phyloP scores from a whole-genome alignment of 1,284 basidiomycete species.

The Pterulicium gracile region DNA sequence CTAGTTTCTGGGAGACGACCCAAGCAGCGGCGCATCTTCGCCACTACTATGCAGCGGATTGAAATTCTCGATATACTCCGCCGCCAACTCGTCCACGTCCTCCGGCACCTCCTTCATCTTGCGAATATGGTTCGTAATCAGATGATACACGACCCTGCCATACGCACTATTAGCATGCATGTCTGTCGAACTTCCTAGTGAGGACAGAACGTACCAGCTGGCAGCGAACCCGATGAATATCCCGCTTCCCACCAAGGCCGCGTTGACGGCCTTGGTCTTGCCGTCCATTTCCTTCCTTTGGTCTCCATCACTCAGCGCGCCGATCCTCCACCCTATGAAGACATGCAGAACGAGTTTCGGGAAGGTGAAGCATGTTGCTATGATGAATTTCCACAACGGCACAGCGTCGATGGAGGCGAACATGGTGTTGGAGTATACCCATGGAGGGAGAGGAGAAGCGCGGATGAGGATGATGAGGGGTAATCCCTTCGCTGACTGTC shows the following conservation, averaged over 20 bases:
- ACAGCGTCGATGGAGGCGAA: slow-evolving; percentile 76
- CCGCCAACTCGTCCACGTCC: slow-evolving; percentile 42
- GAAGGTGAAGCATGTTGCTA: slow-evolving; percentile 59
- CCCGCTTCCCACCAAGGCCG: slow-evolving; percentile 41
- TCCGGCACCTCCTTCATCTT: slow-evolving; percentile 38
- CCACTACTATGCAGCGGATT: slow-evolving; percentile 17
- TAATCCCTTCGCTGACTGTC: slow-evolving; percentile 56
- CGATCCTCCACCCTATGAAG: slow-evolving; percentile 71
- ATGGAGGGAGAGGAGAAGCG: slow-evolving; percentile 74
- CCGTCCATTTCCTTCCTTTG: slow-evolving; percentile 67
- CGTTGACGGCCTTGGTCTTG: slow-evolving; percentile 1
- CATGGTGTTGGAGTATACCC: slow-evolving; percentile 71
- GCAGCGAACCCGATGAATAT: slow-evolving; percentile 43
- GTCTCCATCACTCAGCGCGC: slow-evolving; percentile 65
- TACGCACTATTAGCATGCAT: slow-evolving; percentile 9
- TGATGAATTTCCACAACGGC: slow-evolving; percentile 59
- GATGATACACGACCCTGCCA: slow-evolving; percentile 49
- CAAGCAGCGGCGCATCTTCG: slow-evolving; percentile 52
- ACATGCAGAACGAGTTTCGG: slow-evolving; percentile 65
- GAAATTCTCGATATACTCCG: slow-evolving; percentile 51
- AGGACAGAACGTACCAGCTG: slow-evolving; percentile 54
- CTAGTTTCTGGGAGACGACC: too few species aligned
- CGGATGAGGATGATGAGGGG: slow-evolving; percentile 72
- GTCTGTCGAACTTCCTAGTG: slow-evolving; percentile 3
- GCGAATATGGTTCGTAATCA: slow-evolving; percentile 51